Percentiles rank a stretch among this genome's conserved stretches.
phyloP scores from a whole-genome alignment of 2,329 filamentous ascomycete genomes.

The Pseudomassariella vexata region DNA sequence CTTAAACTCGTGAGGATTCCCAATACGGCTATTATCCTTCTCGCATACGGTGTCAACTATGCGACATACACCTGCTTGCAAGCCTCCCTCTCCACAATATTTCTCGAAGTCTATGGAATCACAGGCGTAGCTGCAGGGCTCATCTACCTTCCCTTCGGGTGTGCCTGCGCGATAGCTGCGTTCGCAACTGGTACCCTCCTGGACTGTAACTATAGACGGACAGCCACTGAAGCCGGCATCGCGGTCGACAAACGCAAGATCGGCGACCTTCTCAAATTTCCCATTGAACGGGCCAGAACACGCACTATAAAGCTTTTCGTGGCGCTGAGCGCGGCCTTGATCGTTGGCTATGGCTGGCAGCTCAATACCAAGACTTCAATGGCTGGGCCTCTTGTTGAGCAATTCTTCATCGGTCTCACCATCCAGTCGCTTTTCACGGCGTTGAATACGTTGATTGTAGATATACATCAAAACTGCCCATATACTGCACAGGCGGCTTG shows the following conservation, averaged over 20 bases:
- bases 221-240: too few relatives aligned
- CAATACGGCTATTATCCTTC: conserved; percentile 8
- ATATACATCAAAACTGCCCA: conserved; percentile 5
- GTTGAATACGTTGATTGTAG: conserved; percentile 9
- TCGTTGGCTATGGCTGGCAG: conserved; percentile 3
- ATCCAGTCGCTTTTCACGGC: conserved; percentile 8
- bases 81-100: conserved; percentile 14
- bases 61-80: conserved; percentile 14
- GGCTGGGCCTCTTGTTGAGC: conserved; percentile 8
- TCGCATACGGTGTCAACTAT: conserved; percentile 18
- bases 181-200: too few relatives aligned
- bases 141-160: conserved; percentile 14
- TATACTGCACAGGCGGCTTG: conserved; percentile 11
- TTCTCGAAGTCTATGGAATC: conserved; percentile 15
- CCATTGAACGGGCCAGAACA: too few relatives aligned
- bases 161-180: conserved; percentile 11
- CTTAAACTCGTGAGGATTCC: conserved; percentile 8
- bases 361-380: too few relatives aligned
- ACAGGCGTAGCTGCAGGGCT: conserved; percentile 13
- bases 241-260: too few relatives aligned
- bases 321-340: too few relatives aligned
- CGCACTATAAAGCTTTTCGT: too few relatives aligned
- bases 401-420: conserved; percentile 12
- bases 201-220: too few relatives aligned
- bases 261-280: too few relatives aligned